These are phyloP conservation scores for Chondrus crispus DNA, from an alignment of 23 red algal species.

Conservation along the genomic window DNA sequence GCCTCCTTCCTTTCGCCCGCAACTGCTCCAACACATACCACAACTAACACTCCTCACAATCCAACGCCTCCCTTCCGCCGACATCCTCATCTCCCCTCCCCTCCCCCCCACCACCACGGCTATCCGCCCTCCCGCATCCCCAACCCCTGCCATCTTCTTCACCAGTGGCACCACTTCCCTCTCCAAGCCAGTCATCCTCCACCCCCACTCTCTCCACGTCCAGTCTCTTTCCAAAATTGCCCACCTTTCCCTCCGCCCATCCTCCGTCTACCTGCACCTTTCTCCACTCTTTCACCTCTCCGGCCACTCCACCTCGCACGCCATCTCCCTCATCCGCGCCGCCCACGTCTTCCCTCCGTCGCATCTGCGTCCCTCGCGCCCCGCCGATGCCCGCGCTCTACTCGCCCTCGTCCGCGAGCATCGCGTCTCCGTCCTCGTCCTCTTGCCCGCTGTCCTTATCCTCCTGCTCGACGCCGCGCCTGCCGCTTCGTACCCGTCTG, in stretches of 20 bases:
- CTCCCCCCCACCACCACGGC: background rate
- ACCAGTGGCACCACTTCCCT: constrained; percentile 56
- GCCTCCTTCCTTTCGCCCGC: background rate
- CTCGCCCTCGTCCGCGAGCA: background rate
- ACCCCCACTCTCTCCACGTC: background rate
- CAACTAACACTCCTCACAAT: no score
- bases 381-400: background rate
- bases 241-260: background rate
- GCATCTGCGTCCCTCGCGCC: background rate
- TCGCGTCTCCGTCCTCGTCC: constrained; percentile 48
- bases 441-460: constrained; percentile 55
- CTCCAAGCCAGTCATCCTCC: constrained; percentile 56
- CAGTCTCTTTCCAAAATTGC: constrained; percentile 35
- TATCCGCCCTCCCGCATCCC: background rate
- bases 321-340: constrained; percentile 8
- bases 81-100: background rate
- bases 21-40: background rate
- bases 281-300: constrained; percentile 65
- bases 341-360: constrained; percentile 31
- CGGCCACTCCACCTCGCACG: constrained; percentile 46
- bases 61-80: background rate
- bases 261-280: constrained; percentile 58
- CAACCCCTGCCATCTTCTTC: constrained; percentile 60
- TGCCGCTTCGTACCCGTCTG: background rate
- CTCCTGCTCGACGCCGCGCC: constrained; percentile 18